Evolutionary conservation across 2,329 filamentous ascomycete genomes (phyloP).

Genomic region (Monilinia vaccinii-corymbosi): DNA sequence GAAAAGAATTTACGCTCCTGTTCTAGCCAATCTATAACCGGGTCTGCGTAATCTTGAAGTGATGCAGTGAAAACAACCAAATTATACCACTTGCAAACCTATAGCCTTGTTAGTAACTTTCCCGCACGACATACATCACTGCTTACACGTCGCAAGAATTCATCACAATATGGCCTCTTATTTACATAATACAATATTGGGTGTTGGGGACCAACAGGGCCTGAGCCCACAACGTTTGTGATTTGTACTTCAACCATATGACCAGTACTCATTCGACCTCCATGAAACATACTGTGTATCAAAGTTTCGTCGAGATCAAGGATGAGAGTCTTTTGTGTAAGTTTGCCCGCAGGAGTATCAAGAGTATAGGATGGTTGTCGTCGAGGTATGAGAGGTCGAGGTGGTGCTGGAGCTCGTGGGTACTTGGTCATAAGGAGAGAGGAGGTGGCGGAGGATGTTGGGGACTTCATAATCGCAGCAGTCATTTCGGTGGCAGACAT

Average conservation of each 20-base stretch:
- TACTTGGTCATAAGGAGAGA: constrained; percentile 70
- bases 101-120: constrained; percentile 23
- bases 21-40: constrained; percentile 97
- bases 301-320: constrained; percentile 94
- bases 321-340: constrained; percentile 84
- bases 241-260: constrained; percentile 98
- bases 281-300: constrained; percentile 97
- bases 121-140: background rate
- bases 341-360: constrained; percentile 40
- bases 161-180: constrained; percentile 93
- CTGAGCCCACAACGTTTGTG: constrained; percentile 59
- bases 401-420: constrained; percentile 79
- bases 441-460: constrained; percentile 65
- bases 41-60: constrained; percentile 96
- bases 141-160: constrained; percentile 76
- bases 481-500: constrained; percentile 41
- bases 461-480: constrained; percentile 79
- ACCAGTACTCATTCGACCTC: constrained; percentile 87
- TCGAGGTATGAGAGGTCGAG: constrained; percentile 78
- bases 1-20: constrained; percentile 95
- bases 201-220: constrained; percentile 74
- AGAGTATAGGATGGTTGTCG: constrained; percentile 79
- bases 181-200: constrained; percentile 98
- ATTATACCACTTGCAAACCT: constrained; percentile 97
- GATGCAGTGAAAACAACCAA: constrained; percentile 93